Base-by-base conservation (phyloP, 2,329 filamentous ascomycete species). In the Alternaria ventricosa region DNA sequence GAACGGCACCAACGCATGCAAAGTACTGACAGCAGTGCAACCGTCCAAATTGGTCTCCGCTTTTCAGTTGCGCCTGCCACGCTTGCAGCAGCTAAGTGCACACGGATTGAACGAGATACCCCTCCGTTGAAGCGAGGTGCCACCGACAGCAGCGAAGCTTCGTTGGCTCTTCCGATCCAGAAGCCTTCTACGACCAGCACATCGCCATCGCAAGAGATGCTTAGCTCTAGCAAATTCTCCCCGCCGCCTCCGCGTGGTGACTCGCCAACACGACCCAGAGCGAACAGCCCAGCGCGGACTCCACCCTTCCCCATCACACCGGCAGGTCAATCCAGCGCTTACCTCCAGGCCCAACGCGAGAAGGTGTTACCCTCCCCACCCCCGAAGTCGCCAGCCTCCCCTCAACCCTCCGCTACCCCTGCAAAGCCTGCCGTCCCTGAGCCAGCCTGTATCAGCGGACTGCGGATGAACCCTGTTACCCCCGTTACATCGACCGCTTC, bases 41-140 rank as follows among this genome's bases (percentile, higher is more conserved):
- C 89, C 0, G 89, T 92, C 11, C 89, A 92, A 73, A 92, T 92
- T 55, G 90, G 90, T 2, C 82, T 92, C 15, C 86, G 90, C 11
- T 83, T 92, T 59, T 92, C 90, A n/a, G 65, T 81, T 6, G 79
- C 78, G 12, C 79, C 79, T 13, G 78, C 78, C 4, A 76, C 76
- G 18, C 76, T 80, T 59, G 75, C 74, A 53, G 76, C 76, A 55
- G 73, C 69, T 30, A 77, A 76, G 43, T 77, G 61, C 61, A 75
- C 69, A 1, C 57, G 47, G 49, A 20, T 47, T 28, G 75, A 71
- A 46, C 69, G 73, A n/a, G 55, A 63, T 15, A 55, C 67, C 11
- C 67, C 73, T 28, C 63, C 63, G 11, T 64, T 78, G 10, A 65
- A 67, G 25, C 71, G 73, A 33, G 74, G 71, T 25, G 57, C 69